These are phyloP conservation scores for Penicillium cinerascens DNA, from an alignment of 495 filamentous ascomycete genomes.

Conservation along the genomic window DNA sequence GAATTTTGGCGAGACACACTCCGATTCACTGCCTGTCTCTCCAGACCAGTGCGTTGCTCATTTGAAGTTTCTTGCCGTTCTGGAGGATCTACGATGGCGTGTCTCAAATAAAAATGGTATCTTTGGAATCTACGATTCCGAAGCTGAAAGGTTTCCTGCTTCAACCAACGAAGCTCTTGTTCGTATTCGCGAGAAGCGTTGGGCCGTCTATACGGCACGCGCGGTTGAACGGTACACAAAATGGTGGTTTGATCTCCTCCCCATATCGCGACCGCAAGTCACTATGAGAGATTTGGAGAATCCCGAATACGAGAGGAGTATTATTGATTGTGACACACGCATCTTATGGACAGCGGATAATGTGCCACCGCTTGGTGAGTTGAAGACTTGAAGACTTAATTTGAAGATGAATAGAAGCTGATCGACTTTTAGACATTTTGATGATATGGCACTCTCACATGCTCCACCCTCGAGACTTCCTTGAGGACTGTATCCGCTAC, in stretches of 20 bases:
- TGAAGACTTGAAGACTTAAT: background rate
- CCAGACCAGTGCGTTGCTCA: conserved; percentile 60
- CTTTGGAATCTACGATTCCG: conserved; percentile 57
- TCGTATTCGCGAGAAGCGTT: conserved; percentile 68
- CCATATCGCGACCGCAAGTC: conserved; percentile 10
- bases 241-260: conserved; percentile 60
- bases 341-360: conserved; percentile 17
- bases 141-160: conserved; percentile 23
- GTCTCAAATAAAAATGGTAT: conserved; percentile 64
- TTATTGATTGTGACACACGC: conserved; percentile 7
- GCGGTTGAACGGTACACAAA: conserved; percentile 68
- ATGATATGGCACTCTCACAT: conserved; percentile 88
- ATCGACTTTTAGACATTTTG: conserved; percentile 57
- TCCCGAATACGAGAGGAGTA: conserved; percentile 7
- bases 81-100: conserved; percentile 63
- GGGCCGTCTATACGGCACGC: conserved; percentile 69
- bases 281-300: conserved; percentile 13
- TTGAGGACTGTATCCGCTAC: conserved; percentile 70
- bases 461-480: conserved; percentile 72
- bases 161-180: conserved; percentile 17
- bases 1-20: conserved; percentile 1
- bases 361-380: conserved; percentile 29
- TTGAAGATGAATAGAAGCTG: background rate
- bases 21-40: conserved; percentile 1
- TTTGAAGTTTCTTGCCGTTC: conserved; percentile 69